Percentiles rank a stretch among this genome's conserved stretches.
phyloP scores from a whole-genome alignment of 164 flowering plant genomes.

The Annona cherimola region DNA sequence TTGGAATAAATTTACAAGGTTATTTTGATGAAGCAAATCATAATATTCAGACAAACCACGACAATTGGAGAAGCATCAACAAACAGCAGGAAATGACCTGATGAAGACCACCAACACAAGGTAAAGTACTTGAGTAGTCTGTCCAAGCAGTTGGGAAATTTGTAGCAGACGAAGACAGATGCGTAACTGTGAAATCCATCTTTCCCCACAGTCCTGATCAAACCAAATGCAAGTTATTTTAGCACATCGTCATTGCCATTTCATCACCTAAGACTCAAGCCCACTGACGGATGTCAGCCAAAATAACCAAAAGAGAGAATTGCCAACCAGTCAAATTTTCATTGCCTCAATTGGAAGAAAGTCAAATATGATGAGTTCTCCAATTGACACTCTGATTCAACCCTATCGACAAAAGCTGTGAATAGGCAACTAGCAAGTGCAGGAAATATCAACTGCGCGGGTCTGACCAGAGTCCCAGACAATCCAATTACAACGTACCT shows the following conservation, averaged over 20 bases:
- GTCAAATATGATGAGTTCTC: too few species aligned
- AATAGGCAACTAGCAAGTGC: too few species aligned
- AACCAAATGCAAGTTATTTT: slow-evolving; percentile 2
- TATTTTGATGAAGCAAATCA: not conserved
- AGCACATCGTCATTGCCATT: not conserved
- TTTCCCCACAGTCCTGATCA: slow-evolving; percentile 69
- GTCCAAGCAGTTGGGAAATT: slow-evolving; percentile 54
- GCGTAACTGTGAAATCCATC: slow-evolving; percentile 91
- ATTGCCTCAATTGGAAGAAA: too few species aligned
- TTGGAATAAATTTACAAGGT: not conserved
- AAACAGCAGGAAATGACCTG: slow-evolving; percentile 39
- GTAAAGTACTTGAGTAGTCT: slow-evolving; percentile 48
- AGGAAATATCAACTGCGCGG: too few species aligned
- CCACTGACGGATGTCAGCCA: not conserved
- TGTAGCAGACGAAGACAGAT: slow-evolving; percentile 64
- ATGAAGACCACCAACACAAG: slow-evolving; percentile 47
- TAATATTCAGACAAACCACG: not conserved
- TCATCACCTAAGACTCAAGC: not conserved
- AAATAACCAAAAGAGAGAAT: not conserved
- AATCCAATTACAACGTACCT: too few species aligned
- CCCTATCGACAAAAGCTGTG: too few species aligned
- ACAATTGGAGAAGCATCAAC: not conserved
- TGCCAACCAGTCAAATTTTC: not conserved
- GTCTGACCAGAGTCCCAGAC: too few species aligned
- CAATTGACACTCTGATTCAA: too few species aligned